Percentiles rank a stretch among this genome's conserved stretches.
Conservation (phyloP, 2,329 filamentous ascomycete genomes). For the Arthroderma uncinatum region DNA sequence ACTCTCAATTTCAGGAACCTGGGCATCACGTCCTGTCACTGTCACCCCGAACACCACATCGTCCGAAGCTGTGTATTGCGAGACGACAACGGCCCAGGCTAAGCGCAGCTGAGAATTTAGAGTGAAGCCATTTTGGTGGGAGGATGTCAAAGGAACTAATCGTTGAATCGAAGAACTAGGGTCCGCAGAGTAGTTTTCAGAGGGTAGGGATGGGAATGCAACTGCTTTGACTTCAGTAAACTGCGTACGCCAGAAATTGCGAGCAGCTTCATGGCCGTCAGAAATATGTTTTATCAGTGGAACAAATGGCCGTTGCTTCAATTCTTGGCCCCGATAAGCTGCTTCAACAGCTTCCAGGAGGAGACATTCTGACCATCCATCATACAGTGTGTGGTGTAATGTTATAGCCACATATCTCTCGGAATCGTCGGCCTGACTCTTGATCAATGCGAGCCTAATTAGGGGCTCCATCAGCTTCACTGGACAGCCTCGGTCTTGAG, state of each 20-base stretch:
- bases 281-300: conserved; percentile 1
- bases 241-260: conserved; percentile 11
- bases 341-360: conserved; percentile 21
- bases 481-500: conserved; percentile 10
- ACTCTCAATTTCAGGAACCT: conserved; percentile 27
- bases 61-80: conserved; percentile 25
- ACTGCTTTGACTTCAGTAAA: conserved; percentile 6
- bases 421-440: background rate
- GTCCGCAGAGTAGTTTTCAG: background rate
- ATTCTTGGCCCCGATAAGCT: background rate
- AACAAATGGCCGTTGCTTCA: background rate
- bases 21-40: conserved; percentile 30
- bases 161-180: background rate
- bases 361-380: conserved; percentile 29
- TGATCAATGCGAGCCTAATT: conserved; percentile 17
- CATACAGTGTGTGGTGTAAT: conserved; percentile 32
- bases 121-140: conserved; percentile 5
- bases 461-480: conserved; percentile 20
- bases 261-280: background rate
- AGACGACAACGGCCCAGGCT: conserved; percentile 29
- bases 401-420: conserved; percentile 22
- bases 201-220: conserved; percentile 6
- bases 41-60: conserved; percentile 32
- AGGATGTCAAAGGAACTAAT: background rate
- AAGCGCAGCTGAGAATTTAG: background rate